These are phyloP conservation scores for Hydnum rufescens DNA, from an alignment of 768 basidiomycete genomes.

Conservation along the genomic window DNA sequence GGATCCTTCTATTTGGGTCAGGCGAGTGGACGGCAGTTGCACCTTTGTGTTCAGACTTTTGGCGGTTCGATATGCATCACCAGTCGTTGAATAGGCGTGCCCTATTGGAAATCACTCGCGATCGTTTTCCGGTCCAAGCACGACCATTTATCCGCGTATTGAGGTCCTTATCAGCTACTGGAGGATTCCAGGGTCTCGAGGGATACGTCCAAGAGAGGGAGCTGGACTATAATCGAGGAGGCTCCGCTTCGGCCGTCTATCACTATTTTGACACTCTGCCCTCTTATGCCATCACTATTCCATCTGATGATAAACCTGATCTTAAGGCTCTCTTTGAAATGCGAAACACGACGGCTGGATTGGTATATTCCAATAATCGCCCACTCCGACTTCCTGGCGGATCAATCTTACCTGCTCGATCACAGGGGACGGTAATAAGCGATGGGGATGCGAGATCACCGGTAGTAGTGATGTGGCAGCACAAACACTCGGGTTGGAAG, in stretches of 20 bases:
- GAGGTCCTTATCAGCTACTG: slow-evolving; percentile 54
- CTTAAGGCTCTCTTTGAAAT: slow-evolving; percentile 10
- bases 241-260: slow-evolving; percentile 51
- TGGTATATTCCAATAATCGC: slow-evolving; percentile 37
- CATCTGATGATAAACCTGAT: slow-evolving; percentile 26
- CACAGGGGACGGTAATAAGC: slow-evolving; percentile 50
- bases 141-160: slow-evolving; percentile 49
- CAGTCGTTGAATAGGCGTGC: slow-evolving; percentile 48
- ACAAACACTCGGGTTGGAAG: slow-evolving; percentile 72
- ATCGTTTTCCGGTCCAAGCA: slow-evolving; percentile 68
- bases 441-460: slow-evolving; percentile 38
- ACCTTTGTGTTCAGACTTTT: slow-evolving; percentile 56
- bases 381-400: slow-evolving; percentile 62
- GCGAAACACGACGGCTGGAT: slow-evolving; percentile 4
- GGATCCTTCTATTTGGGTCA: slow-evolving; percentile 62
- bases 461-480: slow-evolving; percentile 60
- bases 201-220: slow-evolving; percentile 6
- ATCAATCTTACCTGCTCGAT: slow-evolving; percentile 42
- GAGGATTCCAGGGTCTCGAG: slow-evolving; percentile 16
- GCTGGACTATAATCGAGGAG: slow-evolving; percentile 27
- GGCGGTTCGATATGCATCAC: slow-evolving; percentile 47
- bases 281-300: slow-evolving; percentile 54
- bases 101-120: slow-evolving; percentile 62
- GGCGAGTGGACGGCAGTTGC: slow-evolving; percentile 45
- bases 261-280: slow-evolving; percentile 54